Percentiles rank a stretch among this genome's conserved stretches.
phyloP scores from a whole-genome alignment of 495 filamentous ascomycete genomes.

The Hyaloscypha hepaticicola region DNA sequence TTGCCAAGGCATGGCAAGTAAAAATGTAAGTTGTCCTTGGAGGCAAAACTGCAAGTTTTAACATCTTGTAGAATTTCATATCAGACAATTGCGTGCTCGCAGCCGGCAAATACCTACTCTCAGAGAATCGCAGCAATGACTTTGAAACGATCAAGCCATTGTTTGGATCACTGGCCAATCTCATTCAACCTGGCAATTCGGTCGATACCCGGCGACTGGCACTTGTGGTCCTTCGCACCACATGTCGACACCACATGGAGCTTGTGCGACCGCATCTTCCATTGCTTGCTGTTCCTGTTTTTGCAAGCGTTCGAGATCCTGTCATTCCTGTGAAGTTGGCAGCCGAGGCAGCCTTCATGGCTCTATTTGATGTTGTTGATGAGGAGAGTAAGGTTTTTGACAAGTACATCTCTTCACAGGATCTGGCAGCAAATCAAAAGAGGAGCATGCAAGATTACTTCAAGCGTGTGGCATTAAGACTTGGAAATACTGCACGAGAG shows the following conservation, averaged over 20 bases:
- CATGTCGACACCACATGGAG: conserved; percentile 72
- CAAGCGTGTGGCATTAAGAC: conserved; percentile 80
- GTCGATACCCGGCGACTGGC: conserved; percentile 82
- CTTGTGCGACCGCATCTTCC: conserved; percentile 75
- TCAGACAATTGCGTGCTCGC: conserved; percentile 89
- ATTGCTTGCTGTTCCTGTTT: conserved; percentile 77
- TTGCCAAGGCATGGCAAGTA: conserved; percentile 74
- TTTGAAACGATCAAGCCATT: conserved; percentile 75
- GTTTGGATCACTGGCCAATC: conserved; percentile 69
- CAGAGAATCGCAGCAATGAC: conserved; percentile 51
- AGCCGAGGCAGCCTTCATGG: conserved; percentile 89
- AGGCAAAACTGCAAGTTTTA: not conserved
- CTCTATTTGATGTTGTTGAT: conserved; percentile 90
- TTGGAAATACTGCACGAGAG: conserved; percentile 82
- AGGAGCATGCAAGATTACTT: conserved; percentile 97
- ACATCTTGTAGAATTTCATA: conserved; percentile 61
- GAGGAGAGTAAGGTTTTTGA: conserved; percentile 86
- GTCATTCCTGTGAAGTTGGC: conserved; percentile 97
- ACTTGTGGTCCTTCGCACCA: conserved; percentile 85
- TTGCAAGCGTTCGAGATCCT: conserved; percentile 84
- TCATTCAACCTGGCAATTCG: conserved; percentile 73
- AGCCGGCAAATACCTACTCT: conserved; percentile 90
- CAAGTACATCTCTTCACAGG: conserved; percentile 72
- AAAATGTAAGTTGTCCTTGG: conserved; percentile 54
- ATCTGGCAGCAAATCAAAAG: conserved; percentile 67